phyloP scores from a whole-genome alignment of 106 monocot genomes.

The Dendrobium nobile region DNA sequence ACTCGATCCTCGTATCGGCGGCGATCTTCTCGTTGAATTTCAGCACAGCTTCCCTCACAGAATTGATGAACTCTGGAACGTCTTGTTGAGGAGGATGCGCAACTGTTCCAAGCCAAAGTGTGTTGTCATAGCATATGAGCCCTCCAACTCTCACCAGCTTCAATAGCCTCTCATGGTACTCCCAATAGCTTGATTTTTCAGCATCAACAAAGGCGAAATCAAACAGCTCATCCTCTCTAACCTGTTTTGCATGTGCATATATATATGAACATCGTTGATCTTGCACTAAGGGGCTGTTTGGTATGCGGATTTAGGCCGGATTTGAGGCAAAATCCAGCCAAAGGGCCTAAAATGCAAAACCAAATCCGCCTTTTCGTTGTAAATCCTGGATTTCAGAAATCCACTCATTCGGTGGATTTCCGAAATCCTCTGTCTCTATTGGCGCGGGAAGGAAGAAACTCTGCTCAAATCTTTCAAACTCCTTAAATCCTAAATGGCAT shows the following conservation, averaged over 20 bases:
- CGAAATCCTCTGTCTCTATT: too few relatives aligned
- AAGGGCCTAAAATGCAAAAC: too few relatives aligned
- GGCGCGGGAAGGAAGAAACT: too few relatives aligned
- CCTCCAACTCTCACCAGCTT: constrained; percentile 52
- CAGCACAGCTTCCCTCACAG: not conserved
- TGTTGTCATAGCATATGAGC: constrained; percentile 56
- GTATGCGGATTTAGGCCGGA: too few relatives aligned
- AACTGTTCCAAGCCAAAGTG: constrained; percentile 52
- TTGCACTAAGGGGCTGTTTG: too few relatives aligned
- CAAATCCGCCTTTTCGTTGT: too few relatives aligned
- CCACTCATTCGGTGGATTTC: too few relatives aligned
- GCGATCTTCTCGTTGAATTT: constrained; percentile 26
- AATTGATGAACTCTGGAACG: not conserved
- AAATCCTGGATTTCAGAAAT: too few relatives aligned
- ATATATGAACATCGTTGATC: too few relatives aligned
- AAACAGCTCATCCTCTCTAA: constrained; percentile 17
- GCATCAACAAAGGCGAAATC: constrained; percentile 58
- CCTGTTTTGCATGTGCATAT: not conserved
- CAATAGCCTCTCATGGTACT: constrained; percentile 48
- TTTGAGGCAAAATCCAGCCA: too few relatives aligned
- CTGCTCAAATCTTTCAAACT: too few relatives aligned
- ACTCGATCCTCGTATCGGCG: constrained; percentile 11
- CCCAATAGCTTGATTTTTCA: constrained; percentile 32
- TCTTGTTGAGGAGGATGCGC: constrained; percentile 13
- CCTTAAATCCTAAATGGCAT: too few relatives aligned